Conservation (phyloP, 2,329 filamentous ascomycete genomes). For the Ilyonectria mors-panacis region DNA sequence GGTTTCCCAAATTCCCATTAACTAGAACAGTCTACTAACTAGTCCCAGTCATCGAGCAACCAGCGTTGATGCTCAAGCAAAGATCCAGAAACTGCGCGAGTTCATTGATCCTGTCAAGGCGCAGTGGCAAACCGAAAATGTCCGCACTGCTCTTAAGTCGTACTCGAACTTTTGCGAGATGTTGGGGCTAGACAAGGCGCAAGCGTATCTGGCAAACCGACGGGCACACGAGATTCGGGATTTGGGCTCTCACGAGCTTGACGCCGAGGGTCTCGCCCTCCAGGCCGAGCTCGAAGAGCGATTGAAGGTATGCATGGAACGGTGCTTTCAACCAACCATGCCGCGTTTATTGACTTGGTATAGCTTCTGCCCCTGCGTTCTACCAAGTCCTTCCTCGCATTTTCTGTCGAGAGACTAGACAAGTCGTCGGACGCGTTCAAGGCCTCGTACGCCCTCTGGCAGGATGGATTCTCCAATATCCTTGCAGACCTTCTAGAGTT, state of each 20-base stretch:
- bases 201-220: slow-evolving; percentile 81
- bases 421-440: slow-evolving; percentile 81
- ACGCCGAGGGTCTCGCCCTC: slow-evolving; percentile 83
- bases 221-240: slow-evolving; percentile 83
- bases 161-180: slow-evolving; percentile 86
- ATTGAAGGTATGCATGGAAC: slow-evolving; percentile 68
- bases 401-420: slow-evolving; percentile 90
- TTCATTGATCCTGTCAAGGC: slow-evolving; percentile 88
- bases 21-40: slow-evolving; percentile 28
- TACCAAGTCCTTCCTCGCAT: slow-evolving; percentile 93
- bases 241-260: slow-evolving; percentile 85
- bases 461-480: slow-evolving; percentile 83
- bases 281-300: slow-evolving; percentile 85
- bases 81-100: slow-evolving; percentile 78
- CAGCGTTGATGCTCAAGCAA: slow-evolving; percentile 78
- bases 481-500: slow-evolving; percentile 90
- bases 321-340: not conserved
- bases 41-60: slow-evolving; percentile 80
- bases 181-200: slow-evolving; percentile 84
- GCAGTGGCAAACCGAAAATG: slow-evolving; percentile 81
- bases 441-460: slow-evolving; percentile 86
- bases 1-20: slow-evolving; percentile 41
- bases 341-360: slow-evolving; percentile 26
- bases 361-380: slow-evolving; percentile 83
- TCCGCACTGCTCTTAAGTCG: slow-evolving; percentile 78